Conservation (phyloP, 768 basidiomycete species). For the Phaeotremella skinneri region DNA sequence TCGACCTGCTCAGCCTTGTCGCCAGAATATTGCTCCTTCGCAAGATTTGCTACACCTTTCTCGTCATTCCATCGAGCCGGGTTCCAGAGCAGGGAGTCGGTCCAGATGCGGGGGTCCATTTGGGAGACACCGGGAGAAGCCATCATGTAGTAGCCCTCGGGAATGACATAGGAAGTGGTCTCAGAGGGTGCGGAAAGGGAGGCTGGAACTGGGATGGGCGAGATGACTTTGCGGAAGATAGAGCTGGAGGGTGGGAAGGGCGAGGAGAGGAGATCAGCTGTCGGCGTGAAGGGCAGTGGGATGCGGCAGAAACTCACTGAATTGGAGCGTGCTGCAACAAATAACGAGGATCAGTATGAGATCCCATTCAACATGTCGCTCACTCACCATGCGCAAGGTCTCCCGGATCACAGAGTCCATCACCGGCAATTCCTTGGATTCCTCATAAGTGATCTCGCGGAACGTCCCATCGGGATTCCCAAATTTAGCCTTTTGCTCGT, state of each 20-base stretch:
- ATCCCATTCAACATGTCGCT: background rate
- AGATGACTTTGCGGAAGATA: slow-evolving; percentile 73
- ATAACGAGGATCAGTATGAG: background rate
- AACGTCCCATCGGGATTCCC: slow-evolving; percentile 75
- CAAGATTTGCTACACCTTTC: slow-evolving; percentile 75
- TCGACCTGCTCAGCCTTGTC: slow-evolving; percentile 78
- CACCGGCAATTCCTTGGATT: slow-evolving; percentile 74
- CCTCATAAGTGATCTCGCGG: slow-evolving; percentile 78
- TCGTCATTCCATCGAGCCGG: slow-evolving; percentile 82
- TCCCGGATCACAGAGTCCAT: slow-evolving; percentile 89
- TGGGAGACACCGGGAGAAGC: slow-evolving; percentile 85
- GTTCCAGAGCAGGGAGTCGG: slow-evolving; percentile 67
- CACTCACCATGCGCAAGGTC: slow-evolving; percentile 53
- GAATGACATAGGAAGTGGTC: slow-evolving; percentile 74
- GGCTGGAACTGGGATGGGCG: slow-evolving; percentile 76
- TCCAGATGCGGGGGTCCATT: slow-evolving; percentile 81
- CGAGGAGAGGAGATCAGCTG: background rate
- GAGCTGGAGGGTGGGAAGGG: slow-evolving; percentile 23
- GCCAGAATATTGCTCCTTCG: slow-evolving; percentile 65
- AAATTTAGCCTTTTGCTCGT: slow-evolving; percentile 84
- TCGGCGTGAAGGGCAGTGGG: slow-evolving; percentile 4
- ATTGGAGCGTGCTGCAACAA: slow-evolving; percentile 73
- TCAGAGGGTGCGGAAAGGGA: slow-evolving; percentile 69
- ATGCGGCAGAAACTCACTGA: slow-evolving; percentile 61
- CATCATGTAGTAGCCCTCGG: slow-evolving; percentile 83